phyloP scores from a whole-genome alignment of 2,329 filamentous ascomycete genomes.

The Peltaster fructicola region DNA sequence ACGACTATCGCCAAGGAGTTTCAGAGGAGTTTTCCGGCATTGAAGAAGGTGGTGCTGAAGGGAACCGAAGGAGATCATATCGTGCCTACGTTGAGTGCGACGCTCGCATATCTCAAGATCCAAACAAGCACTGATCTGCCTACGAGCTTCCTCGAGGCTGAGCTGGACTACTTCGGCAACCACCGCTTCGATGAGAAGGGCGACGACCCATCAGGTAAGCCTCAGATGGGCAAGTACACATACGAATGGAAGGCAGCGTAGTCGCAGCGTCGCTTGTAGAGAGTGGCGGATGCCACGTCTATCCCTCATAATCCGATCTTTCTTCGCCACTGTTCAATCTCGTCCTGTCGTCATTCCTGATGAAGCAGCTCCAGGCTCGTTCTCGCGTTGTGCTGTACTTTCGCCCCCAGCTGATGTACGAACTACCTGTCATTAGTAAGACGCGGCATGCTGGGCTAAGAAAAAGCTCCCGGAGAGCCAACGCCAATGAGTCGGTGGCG shows the following conservation, averaged over 20 bases:
- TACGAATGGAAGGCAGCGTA: constrained; percentile 42
- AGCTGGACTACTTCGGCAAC: constrained; percentile 53
- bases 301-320: no score
- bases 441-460: no score
- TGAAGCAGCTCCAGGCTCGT: no score
- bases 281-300: constrained; percentile 3
- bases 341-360: no score
- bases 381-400: no score
- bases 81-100: constrained; percentile 42
- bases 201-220: constrained; percentile 31
- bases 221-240: constrained; percentile 41
- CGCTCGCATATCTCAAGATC: constrained; percentile 51
- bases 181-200: constrained; percentile 46
- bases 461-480: no score
- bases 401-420: no score
- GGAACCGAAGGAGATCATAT: constrained; percentile 40
- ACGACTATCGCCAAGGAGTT: constrained; percentile 36
- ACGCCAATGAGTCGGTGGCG: no score
- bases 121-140: constrained; percentile 41
- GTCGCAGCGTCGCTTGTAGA: no score
- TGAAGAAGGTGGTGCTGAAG: constrained; percentile 40
- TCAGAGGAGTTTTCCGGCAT: constrained; percentile 28
- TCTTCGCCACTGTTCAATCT: no score
- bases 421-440: no score
- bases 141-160: constrained; percentile 51